These are phyloP conservation scores for Apiotrichum laibachii DNA, from an alignment of 1,284 basidiomycete genomes.

Conservation along the genomic window DNA sequence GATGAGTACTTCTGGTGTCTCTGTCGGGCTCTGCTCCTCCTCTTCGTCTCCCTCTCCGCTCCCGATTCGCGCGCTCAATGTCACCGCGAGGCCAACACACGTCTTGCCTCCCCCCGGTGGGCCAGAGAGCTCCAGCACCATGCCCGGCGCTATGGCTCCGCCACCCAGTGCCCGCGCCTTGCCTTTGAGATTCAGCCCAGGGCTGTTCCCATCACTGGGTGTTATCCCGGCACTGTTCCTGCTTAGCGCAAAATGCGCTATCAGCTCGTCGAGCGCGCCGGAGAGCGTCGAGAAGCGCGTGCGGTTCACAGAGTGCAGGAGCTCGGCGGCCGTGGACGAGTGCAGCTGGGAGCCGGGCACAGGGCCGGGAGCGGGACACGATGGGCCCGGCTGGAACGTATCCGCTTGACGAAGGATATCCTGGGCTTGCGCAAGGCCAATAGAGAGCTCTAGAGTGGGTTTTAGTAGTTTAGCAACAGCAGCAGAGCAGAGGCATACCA, in stretches of 20 bases:
- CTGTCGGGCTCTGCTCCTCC: background rate
- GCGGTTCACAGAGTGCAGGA: slow-evolving; percentile 20
- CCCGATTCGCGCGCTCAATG: slow-evolving; percentile 33
- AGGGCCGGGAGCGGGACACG: background rate
- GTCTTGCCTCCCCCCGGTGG: slow-evolving; percentile 51
- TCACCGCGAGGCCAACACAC: slow-evolving; percentile 30
- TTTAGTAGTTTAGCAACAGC: background rate
- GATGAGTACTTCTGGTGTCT: slow-evolving; percentile 40
- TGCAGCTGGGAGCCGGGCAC: slow-evolving; percentile 6
- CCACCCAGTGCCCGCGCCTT: slow-evolving; percentile 20
- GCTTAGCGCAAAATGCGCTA: slow-evolving; percentile 21
- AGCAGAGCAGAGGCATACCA: slow-evolving; percentile 22
- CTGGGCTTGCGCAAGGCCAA: slow-evolving; percentile 30
- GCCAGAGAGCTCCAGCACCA: slow-evolving; percentile 45
- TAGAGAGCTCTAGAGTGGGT: slow-evolving; percentile 32
- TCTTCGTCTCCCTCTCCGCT: slow-evolving; percentile 12
- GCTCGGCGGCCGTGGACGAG: slow-evolving; percentile 31
- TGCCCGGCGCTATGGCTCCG: slow-evolving; percentile 33
- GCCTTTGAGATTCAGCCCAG: slow-evolving; percentile 15
- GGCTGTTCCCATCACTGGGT: no score
- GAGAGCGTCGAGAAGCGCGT: slow-evolving; percentile 39
- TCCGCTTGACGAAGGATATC: slow-evolving; percentile 32
- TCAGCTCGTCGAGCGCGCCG: slow-evolving; percentile 34
- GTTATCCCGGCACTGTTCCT: background rate
- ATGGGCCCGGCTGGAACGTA: slow-evolving; percentile 11